Percentiles rank a stretch among this genome's conserved stretches.
Evolutionary conservation across 352 stramenopile species (phyloP).

Genomic region (Pythium guiyangense): DNA sequence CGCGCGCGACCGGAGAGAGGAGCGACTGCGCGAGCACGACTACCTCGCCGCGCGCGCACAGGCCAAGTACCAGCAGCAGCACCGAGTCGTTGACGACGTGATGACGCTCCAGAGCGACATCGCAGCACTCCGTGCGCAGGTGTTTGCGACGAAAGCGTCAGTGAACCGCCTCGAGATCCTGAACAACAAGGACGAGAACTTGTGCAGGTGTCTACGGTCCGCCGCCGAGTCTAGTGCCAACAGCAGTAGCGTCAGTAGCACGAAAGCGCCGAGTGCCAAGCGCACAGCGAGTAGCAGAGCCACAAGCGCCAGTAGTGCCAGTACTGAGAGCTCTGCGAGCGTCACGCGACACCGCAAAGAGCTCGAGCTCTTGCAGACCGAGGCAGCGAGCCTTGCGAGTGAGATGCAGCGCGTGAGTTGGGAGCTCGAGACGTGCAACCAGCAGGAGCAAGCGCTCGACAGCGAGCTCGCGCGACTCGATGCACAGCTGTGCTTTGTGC

Average conservation of each 20-base stretch:
- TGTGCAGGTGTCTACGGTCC: conserved; percentile 38
- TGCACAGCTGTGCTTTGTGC: conserved; percentile 35
- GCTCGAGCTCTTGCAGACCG: conserved; percentile 32
- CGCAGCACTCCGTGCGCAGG: conserved; percentile 27
- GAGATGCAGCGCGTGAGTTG: conserved; percentile 21
- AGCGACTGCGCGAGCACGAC: conserved; percentile 46
- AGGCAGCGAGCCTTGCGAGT: conserved; percentile 23
- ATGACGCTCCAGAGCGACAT: conserved; percentile 43
- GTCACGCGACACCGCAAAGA: conserved; percentile 29
- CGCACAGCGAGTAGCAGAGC: conserved; percentile 3
- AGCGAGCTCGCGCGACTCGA: conserved; percentile 26
- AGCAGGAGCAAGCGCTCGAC: conserved; percentile 27
- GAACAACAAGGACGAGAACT: conserved; percentile 56
- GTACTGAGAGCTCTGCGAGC: conserved; percentile 4
- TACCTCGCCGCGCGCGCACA: conserved; percentile 56
- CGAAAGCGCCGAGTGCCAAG: not conserved
- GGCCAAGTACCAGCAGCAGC: conserved; percentile 53
- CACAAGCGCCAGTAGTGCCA: conserved; percentile 1
- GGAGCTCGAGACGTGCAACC: conserved; percentile 19
- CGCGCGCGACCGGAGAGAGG: conserved; percentile 33
- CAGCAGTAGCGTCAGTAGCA: not conserved
- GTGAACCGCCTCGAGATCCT: conserved; percentile 38
- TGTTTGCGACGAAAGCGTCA: conserved; percentile 31
- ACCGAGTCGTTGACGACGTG: conserved; percentile 45
- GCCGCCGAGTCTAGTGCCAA: not conserved